Percentiles rank a stretch among this genome's conserved stretches.
Evolutionary conservation across 352 stramenopile species (phyloP).

Genomic region (Thalassiosira pacifica): DNA sequence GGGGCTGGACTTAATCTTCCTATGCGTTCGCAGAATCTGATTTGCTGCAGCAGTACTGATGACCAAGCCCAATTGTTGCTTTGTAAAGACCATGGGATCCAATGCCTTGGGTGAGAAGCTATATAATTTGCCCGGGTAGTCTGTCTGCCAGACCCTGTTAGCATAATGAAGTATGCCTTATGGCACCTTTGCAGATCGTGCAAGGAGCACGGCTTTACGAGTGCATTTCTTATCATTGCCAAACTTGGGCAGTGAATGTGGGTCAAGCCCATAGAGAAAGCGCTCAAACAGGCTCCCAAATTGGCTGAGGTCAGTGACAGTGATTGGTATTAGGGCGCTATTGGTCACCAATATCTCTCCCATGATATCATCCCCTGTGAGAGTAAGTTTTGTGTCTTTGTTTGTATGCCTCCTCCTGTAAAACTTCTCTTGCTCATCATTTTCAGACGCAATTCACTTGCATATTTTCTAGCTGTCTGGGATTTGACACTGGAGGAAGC

Average conservation of each 20-base stretch:
- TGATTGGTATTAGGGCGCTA: conserved; percentile 12
- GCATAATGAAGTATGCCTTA: neutral
- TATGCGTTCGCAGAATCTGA: too few species aligned
- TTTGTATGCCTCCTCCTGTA: too few species aligned
- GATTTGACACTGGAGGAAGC: neutral
- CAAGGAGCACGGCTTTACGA: neutral
- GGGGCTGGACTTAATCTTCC: too few species aligned
- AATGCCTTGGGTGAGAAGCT: neutral
- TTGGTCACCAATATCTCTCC: neutral
- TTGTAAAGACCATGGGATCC: neutral
- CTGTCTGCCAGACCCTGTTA: neutral
- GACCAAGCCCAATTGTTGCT: neutral
- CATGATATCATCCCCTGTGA: too few species aligned
- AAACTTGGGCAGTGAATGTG: neutral
- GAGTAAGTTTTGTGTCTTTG: too few species aligned
- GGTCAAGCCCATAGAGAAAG: neutral
- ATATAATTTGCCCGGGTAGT: conserved; percentile 9
- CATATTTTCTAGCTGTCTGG: neutral
- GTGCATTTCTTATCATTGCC: neutral
- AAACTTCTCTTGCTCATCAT: too few species aligned
- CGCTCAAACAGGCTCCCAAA: neutral
- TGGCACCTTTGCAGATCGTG: neutral
- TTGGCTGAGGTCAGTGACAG: neutral
- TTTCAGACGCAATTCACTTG: too few species aligned
- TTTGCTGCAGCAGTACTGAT: neutral